Conservation (phyloP, 192 early-diverging fungal genomes). For the Phlyctochytrium arcticum region DNA sequence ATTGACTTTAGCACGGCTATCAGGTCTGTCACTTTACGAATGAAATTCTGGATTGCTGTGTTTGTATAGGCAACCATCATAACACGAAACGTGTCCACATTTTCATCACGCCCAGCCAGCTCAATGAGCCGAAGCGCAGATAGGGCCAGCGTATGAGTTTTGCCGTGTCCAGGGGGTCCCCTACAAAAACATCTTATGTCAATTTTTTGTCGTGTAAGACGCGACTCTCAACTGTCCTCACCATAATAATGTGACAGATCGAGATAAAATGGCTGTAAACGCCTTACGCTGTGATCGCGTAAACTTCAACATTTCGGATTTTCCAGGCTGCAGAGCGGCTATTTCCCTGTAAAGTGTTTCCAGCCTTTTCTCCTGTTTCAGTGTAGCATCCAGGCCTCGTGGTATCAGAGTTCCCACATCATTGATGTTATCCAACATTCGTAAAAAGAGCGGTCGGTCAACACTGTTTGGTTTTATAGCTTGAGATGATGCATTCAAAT, state of each 20-base stretch:
- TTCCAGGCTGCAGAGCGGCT: conserved; percentile 6
- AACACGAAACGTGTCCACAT: conserved; percentile 7
- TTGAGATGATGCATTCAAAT: neutral
- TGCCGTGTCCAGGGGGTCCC: conserved; percentile 44
- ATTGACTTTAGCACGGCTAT: neutral
- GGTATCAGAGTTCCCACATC: neutral
- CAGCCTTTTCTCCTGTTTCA: conserved; percentile 6
- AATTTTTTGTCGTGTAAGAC: neutral
- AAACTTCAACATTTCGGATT: conserved; percentile 11
- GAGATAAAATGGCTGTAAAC: conserved; percentile 14
- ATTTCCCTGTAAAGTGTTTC: conserved; percentile 12
- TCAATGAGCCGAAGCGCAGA: conserved; percentile 34
- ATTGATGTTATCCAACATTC: conserved; percentile 17
- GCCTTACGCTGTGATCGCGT: conserved; percentile 22
- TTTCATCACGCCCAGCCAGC: neutral
- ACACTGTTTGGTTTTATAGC: neutral
- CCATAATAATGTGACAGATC: conserved; percentile 23
- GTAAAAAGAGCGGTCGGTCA: conserved; percentile 15
- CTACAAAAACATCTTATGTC: neutral
- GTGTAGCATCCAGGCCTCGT: neutral
- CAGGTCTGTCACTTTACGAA: conserved; percentile 21
- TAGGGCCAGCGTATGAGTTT: conserved; percentile 39
- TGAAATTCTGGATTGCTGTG: conserved; percentile 25
- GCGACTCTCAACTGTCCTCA: neutral
- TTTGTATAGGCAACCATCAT: conserved; percentile 35